These are phyloP conservation scores for Entomortierella chlamydospora DNA, from an alignment of 192 early-diverging fungal genomes.

Conservation along the genomic window DNA sequence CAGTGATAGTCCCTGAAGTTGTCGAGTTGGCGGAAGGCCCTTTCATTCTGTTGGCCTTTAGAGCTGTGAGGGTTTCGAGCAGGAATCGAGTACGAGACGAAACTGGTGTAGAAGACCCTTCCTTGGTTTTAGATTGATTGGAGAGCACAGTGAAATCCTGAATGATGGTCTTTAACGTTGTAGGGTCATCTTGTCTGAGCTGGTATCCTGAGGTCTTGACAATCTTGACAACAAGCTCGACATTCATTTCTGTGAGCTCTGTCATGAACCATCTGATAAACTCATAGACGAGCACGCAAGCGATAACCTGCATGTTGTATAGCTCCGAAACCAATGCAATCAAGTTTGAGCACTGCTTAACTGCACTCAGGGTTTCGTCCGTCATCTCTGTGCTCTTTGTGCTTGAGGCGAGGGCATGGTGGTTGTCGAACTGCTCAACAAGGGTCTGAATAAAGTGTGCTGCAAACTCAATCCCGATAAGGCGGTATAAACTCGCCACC, in stretches of 20 bases:
- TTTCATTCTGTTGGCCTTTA: constrained; percentile 94
- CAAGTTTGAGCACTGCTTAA: constrained; percentile 85
- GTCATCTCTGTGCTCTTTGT: constrained; percentile 57
- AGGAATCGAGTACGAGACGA: constrained; percentile 88
- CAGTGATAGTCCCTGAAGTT: constrained; percentile 64
- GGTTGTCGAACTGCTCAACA: constrained; percentile 76
- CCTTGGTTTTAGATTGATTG: constrained; percentile 50
- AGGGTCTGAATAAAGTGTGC: constrained; percentile 82
- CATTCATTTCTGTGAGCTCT: constrained; percentile 83
- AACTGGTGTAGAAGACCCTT: constrained; percentile 38
- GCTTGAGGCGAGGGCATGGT: constrained; percentile 60
- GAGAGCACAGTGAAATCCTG: constrained; percentile 63
- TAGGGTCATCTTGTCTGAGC: constrained; percentile 92
- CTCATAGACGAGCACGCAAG: constrained; percentile 92
- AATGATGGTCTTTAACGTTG: constrained; percentile 92
- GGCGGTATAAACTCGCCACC: constrained; percentile 80
- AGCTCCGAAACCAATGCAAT: constrained; percentile 83
- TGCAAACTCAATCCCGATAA: constrained; percentile 88
- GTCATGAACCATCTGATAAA: constrained; percentile 77
- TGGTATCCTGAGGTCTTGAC: constrained; percentile 83
- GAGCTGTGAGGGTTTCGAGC: constrained; percentile 92
- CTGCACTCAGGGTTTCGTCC: constrained; percentile 55
- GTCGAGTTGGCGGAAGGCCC: constrained; percentile 56
- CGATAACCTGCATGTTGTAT: constrained; percentile 90
- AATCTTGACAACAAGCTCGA: constrained; percentile 89